Base-by-base conservation (phyloP, 305 asterid genomes). In the Solanum hybrid region DNA sequence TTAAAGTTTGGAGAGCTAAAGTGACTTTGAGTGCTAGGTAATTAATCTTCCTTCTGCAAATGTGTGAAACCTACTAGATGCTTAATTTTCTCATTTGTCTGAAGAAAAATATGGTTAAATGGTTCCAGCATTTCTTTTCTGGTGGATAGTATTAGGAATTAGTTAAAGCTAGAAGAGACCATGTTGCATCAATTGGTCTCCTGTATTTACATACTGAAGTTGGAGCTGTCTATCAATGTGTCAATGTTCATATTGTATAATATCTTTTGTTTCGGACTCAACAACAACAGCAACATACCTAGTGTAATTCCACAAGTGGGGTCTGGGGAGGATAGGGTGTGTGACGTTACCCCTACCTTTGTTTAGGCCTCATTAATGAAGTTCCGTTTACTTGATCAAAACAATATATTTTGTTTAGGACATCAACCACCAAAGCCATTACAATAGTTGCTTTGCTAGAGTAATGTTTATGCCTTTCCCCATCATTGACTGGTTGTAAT, bases 1-100 rank as follows among this genome's bases (percentile, higher is more conserved):
- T 96, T 88, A 89, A 90, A 91, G 91, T 90, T 89, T 96, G 99
- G 99, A 95, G 91, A 90, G 84, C 92, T 72, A 92, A 93, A 81
- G 88, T 93, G 84, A 92, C 95, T 89, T 88, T 97, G 86, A 92
- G 89, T 80, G 96, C 98, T 91, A 97, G 99, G 99, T 97, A 95
- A 27, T 73, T 29, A 16, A 26, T 76, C 82, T 82, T 73, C 34
- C 88, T 85, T 82, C 36, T 66, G 20, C 22, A 11, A 35, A 79
- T 10, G n/a, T 12, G 86, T 3, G 7, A 24, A 79, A 37, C 12
- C 10, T n/a, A 60, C 85, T 79, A 6, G 64, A 12, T 79, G 34
- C n/a, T 24, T 76, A 76, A 24, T 79, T 6, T 78, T 79, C 12
- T 79, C 86, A 79, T 79, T 79, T 36, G 6, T 79, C 64, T 38